Conservation (phyloP, 2,329 filamentous ascomycete species). For the Penicillium vulpinum region DNA sequence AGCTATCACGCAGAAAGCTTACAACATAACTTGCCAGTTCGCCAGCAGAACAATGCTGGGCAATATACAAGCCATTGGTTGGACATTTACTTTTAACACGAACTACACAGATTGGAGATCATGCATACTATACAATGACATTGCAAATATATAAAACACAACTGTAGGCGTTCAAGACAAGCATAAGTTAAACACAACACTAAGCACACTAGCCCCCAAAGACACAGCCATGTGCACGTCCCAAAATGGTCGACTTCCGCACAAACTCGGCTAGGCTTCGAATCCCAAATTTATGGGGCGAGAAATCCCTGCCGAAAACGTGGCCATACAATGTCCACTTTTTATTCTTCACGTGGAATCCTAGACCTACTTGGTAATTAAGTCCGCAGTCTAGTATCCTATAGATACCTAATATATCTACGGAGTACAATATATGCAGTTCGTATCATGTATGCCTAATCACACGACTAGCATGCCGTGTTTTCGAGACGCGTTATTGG, state of each 20-base stretch:
- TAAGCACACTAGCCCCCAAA: background rate
- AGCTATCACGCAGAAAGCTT: no score
- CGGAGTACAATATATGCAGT: no score
- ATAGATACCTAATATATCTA: no score
- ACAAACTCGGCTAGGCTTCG: background rate
- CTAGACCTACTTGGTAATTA: background rate
- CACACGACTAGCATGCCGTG: no score
- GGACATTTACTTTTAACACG: no score
- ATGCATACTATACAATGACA: background rate
- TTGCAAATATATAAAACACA: background rate
- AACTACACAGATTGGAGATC: no score
- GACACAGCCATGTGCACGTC: slow-evolving; percentile 1
- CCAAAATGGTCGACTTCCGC: background rate
- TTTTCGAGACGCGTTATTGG: background rate
- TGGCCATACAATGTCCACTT: background rate
- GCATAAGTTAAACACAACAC: background rate
- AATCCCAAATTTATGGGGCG: background rate
- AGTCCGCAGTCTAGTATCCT: background rate
- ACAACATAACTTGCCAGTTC: no score
- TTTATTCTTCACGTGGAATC: background rate
- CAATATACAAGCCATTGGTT: no score
- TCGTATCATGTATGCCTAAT: background rate
- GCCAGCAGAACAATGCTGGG: no score
- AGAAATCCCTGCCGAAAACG: background rate
- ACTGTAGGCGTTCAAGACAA: background rate